Percentiles rank a stretch among this genome's conserved stretches.
Conservation (phyloP, 2,329 filamentous ascomycete species). For the Purpureocillium takamizusanense region DNA sequence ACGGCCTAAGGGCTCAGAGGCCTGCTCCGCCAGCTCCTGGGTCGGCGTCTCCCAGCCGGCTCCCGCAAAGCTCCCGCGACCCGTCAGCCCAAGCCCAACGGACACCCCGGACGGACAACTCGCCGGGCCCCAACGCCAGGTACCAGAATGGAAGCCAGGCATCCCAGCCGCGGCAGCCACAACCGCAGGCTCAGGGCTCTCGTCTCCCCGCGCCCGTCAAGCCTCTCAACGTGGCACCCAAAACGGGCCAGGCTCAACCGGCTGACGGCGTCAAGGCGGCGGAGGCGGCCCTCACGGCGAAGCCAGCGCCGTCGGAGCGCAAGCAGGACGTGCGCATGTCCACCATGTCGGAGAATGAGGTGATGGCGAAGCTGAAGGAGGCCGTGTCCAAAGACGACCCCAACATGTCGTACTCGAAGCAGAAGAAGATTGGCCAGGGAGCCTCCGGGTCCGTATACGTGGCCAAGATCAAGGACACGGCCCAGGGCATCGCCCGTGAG, state of each 20-base stretch:
- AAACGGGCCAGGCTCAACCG: conserved; percentile 40
- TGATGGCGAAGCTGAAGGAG: conserved; percentile 91
- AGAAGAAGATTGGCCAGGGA: conserved; percentile 99
- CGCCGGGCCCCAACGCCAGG: conserved; percentile 42
- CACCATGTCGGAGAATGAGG: conserved; percentile 92
- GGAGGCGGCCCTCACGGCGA: conserved; percentile 79
- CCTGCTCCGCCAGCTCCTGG: conserved; percentile 66
- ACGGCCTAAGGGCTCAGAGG: conserved; percentile 60
- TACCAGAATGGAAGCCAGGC: conserved; percentile 46
- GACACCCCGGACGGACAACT: conserved; percentile 37
- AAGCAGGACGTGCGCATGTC: conserved; percentile 97
- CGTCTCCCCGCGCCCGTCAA: conserved; percentile 60
- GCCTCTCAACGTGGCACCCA: conserved; percentile 68
- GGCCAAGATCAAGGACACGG: conserved; percentile 84
- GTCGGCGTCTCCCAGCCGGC: conserved; percentile 30
- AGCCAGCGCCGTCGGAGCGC: conserved; percentile 61
- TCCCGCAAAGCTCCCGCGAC: conserved; percentile 36
- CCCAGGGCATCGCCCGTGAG: conserved; percentile 75
- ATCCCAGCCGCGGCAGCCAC: conserved; percentile 35
- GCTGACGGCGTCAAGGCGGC: conserved; percentile 76
- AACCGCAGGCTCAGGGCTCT: conserved; percentile 29
- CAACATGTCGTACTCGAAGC: conserved; percentile 92
- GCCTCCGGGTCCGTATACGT: conserved; percentile 98
- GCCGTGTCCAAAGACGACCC: conserved; percentile 95
- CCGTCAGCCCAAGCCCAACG: conserved; percentile 32